Evolutionary conservation across 768 basidiomycete species (phyloP), one percentile per base, ranked within the genome.

Genomic region (Cyathus striatus): DNA sequence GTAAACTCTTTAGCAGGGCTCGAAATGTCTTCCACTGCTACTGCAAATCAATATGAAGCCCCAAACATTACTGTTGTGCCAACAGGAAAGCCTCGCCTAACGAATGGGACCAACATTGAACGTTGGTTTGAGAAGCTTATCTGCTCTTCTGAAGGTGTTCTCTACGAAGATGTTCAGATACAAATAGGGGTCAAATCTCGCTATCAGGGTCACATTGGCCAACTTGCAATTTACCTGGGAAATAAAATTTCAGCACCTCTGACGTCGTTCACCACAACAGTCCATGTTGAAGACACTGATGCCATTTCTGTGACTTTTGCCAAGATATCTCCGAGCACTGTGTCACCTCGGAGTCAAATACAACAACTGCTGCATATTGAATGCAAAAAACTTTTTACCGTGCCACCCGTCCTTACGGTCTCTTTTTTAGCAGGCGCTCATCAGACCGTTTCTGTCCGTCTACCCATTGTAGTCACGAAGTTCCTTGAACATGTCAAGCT

Each of bases 151-250:
- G 96, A 98, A 48, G 96, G 96, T 35, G 81, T 98, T 24, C 74
- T 99, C 10, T 98, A 90, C 63, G 96, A 99, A 63, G 95, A 98
- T 52, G 79, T 89, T 6, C 90, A 95, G 63, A 79, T 99, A 34
- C 95, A 98, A 59, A 80, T 99, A 41, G 96, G 96, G 24, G 64
- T 98, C 69, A 99, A 98, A 68, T 92, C 93, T 23, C 86, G 93
- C 55, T 99, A 89, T 61, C 95, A 98, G 60, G 88, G 90, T 13
- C 88, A 95, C 55, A 78, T 93, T 27, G 96, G 95, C 13, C 91
- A 97, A 54, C 57, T 99, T 38, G 94, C 94, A 20, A 70, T 99
- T 26, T 98, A 96, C 66, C 76, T 98, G 48, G 96, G 96, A 51
- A 99, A 98, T 74, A 99, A 99, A 61, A 72, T 93, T 40, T 78